Evolutionary conservation across 2,329 filamentous ascomycete genomes (phyloP).

Genomic region (Leptographium procerum): DNA sequence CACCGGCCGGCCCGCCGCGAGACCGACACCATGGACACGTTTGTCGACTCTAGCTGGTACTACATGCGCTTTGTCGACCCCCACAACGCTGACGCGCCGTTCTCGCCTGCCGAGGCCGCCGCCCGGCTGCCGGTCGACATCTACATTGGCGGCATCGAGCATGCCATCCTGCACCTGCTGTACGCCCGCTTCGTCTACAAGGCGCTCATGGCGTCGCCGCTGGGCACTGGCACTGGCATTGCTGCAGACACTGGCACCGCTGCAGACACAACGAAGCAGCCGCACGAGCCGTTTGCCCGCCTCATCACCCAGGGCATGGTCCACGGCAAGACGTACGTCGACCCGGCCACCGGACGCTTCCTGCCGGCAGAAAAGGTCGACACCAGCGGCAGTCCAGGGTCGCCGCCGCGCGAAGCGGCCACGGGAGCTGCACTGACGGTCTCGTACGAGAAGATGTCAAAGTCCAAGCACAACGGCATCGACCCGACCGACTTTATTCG

Average conservation of each 20-base stretch:
- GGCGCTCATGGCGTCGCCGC: constrained; percentile 52
- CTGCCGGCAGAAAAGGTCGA: constrained; percentile 67
- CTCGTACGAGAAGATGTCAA: constrained; percentile 86
- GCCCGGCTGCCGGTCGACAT: constrained; percentile 63
- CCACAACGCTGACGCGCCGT: constrained; percentile 47
- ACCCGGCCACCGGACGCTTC: constrained; percentile 65
- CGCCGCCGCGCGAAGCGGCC: constrained; percentile 47
- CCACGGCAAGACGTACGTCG: constrained; percentile 70
- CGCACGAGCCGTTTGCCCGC: constrained; percentile 64
- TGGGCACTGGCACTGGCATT: constrained; percentile 19
- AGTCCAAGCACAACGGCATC: constrained; percentile 87
- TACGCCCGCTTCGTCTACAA: constrained; percentile 89
- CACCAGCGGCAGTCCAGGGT: constrained; percentile 35
- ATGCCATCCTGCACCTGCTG: constrained; percentile 80
- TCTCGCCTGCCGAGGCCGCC: constrained; percentile 48
- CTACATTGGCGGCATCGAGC: constrained; percentile 84
- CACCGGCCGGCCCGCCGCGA: constrained; percentile 61
- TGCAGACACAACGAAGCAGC: constrained; percentile 3
- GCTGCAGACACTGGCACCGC: background rate
- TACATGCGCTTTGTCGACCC: constrained; percentile 71
- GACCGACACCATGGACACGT: constrained; percentile 93
- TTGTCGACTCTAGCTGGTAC: constrained; percentile 94
- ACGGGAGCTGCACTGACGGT: constrained; percentile 48
- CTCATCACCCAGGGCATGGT: constrained; percentile 89
- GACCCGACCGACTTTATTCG: constrained; percentile 64